Percentiles rank a stretch among this genome's conserved stretches.
These are phyloP conservation scores for Cyathus striatus DNA, from an alignment of 768 basidiomycete genomes.

Conservation along the genomic window DNA sequence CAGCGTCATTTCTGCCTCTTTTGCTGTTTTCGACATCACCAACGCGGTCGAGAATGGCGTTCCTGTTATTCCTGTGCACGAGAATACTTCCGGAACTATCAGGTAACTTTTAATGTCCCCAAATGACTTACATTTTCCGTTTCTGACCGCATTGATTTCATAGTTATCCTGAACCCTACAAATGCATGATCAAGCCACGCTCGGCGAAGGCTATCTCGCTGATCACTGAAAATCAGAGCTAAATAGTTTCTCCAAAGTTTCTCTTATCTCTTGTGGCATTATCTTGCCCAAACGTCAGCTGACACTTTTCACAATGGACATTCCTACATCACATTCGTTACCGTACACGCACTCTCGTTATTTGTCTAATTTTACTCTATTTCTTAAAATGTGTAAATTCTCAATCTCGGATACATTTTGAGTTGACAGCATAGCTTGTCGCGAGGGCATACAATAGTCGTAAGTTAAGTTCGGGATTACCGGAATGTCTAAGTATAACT, in stretches of 20 bases:
- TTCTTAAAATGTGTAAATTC: no score
- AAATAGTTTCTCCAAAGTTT: not conserved
- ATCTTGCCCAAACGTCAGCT: no score
- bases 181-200: constrained; percentile 27
- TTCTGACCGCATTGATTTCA: not conserved
- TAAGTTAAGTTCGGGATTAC: no score
- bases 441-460: no score
- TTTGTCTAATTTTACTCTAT: no score
- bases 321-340: no score
- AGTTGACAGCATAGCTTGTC: no score
- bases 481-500: no score
- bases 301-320: no score
- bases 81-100: constrained; percentile 39
- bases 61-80: constrained; percentile 37
- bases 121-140: not conserved
- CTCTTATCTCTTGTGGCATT: not conserved
- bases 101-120: constrained; percentile 34
- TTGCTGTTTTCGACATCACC: constrained; percentile 44
- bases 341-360: no score
- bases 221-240: constrained; percentile 12
- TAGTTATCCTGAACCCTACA: constrained; percentile 28
- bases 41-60: constrained; percentile 40
- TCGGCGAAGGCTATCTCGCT: constrained; percentile 21
- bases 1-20: constrained; percentile 34
- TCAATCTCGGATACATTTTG: no score